These are phyloP conservation scores for Thielaviopsis euricoi DNA, from an alignment of 2,329 filamentous ascomycete genomes.

Conservation along the genomic window DNA sequence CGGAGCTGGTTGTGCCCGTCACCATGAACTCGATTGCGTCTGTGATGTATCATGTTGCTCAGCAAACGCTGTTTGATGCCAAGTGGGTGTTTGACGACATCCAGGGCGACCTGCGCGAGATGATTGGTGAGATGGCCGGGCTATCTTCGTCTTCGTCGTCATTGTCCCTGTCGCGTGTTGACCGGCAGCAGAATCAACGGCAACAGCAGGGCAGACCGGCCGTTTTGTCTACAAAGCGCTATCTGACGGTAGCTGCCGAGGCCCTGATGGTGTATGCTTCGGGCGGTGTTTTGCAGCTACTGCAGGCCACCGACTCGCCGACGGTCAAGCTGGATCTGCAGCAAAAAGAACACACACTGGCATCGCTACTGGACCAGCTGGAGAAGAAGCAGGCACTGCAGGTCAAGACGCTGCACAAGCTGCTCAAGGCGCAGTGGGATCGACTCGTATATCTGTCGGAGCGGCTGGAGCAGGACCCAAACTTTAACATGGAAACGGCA, in stretches of 20 bases:
- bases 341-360: neutral
- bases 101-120: slow-evolving; percentile 7
- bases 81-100: slow-evolving; percentile 17
- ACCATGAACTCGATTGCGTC: slow-evolving; percentile 16
- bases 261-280: slow-evolving; percentile 8
- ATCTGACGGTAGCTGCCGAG: slow-evolving; percentile 3
- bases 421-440: slow-evolving; percentile 14
- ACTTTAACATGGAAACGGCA: neutral
- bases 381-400: neutral
- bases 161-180: too few species aligned
- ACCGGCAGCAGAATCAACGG: too few species aligned
- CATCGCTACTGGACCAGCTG: neutral
- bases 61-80: slow-evolving; percentile 17
- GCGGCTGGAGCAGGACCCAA: slow-evolving; percentile 2
- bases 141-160: too few species aligned
- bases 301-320: slow-evolving; percentile 6
- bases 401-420: slow-evolving; percentile 3
- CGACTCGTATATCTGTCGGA: slow-evolving; percentile 13
- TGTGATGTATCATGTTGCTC: slow-evolving; percentile 17
- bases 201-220: neutral
- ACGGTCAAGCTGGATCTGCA: neutral
- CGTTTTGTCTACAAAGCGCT: neutral
- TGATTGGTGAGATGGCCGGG: slow-evolving; percentile 3
- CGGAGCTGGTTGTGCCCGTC: slow-evolving; percentile 14
- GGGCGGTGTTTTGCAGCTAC: slow-evolving; percentile 1